Percentiles rank a stretch among this genome's conserved stretches.
These are phyloP conservation scores for Sinapis alba DNA, from an alignment of 441 rosid genomes.

Conservation along the genomic window DNA sequence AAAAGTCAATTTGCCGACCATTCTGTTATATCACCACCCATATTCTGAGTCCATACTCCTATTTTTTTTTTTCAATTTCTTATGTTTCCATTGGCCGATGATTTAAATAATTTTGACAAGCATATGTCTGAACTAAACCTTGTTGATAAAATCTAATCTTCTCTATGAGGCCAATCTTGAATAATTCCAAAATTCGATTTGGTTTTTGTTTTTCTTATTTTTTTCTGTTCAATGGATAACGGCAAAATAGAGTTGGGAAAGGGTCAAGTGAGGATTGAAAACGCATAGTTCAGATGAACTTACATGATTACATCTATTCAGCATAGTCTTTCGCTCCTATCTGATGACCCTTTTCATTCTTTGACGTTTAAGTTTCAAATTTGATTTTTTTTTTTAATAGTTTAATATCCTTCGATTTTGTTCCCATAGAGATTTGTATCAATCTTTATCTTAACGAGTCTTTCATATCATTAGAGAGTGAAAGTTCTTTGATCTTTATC, in stretches of 20 bases:
- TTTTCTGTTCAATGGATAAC: not conserved
- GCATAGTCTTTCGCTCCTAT: not conserved
- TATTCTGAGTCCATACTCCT: conserved; percentile 54
- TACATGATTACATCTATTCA: conserved; percentile 16
- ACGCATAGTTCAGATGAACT: not conserved
- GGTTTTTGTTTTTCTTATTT: not conserved
- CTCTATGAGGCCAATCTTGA: conserved; percentile 32
- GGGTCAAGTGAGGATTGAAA: not conserved
- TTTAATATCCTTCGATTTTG: not conserved
- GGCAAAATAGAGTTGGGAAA: not conserved
- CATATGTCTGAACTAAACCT: conserved; percentile 71
- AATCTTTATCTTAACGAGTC: no score
- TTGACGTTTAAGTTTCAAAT: not conserved
- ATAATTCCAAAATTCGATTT: not conserved
- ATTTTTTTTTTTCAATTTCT: not conserved
- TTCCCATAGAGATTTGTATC: not conserved
- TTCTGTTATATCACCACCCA: conserved; percentile 97
- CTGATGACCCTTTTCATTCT: not conserved
- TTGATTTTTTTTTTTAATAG: no score
- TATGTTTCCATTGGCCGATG: conserved; percentile 52
- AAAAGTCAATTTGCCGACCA: conserved; percentile 71
- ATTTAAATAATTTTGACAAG: conserved; percentile 65
- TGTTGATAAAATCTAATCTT: conserved; percentile 78
- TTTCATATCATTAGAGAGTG: no score
- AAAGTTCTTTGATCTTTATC: no score